These are phyloP conservation scores for Saccharomycopsis fodiens DNA, from an alignment of 805 yeast genomes.

Conservation along the genomic window DNA sequence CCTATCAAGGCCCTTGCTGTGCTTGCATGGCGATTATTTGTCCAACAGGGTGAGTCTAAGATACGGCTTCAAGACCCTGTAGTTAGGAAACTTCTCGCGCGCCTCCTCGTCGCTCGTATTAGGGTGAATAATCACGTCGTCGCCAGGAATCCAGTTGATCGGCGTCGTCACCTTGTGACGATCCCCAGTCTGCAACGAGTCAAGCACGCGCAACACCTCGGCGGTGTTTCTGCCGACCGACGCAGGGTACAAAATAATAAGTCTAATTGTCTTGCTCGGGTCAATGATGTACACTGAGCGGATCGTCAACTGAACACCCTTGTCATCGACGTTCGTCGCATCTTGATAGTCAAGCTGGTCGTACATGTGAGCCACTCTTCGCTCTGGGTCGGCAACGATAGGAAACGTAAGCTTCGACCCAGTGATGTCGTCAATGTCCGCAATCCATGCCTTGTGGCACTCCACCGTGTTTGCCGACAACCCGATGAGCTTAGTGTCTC, in stretches of 20 bases:
- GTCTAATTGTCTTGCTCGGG: slow-evolving; percentile 54
- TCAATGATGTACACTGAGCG: slow-evolving; percentile 69
- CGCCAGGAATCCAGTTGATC: slow-evolving; percentile 65
- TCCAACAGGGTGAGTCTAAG: slow-evolving; percentile 44
- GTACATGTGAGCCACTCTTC: slow-evolving; percentile 52
- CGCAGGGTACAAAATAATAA: slow-evolving; percentile 62
- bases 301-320: slow-evolving; percentile 59
- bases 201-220: slow-evolving; percentile 62
- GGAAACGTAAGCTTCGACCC: slow-evolving; percentile 56
- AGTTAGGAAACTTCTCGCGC: slow-evolving; percentile 51
- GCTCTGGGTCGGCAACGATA: slow-evolving; percentile 56
- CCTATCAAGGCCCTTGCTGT: too few species aligned
- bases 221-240: slow-evolving; percentile 73
- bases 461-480: slow-evolving; percentile 57
- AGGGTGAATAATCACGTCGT: slow-evolving; percentile 69
- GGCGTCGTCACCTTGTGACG: slow-evolving; percentile 59
- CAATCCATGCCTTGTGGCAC: slow-evolving; percentile 61
- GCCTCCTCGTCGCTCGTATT: slow-evolving; percentile 54
- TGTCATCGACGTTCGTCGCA: slow-evolving; percentile 56
- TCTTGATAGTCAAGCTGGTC: slow-evolving; percentile 71
- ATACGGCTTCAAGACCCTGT: slow-evolving; percentile 54
- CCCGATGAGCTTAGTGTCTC: slow-evolving; percentile 62
- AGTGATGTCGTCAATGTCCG: slow-evolving; percentile 62
- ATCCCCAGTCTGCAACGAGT: slow-evolving; percentile 61
- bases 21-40: too few species aligned